Base-by-base conservation (phyloP, 768 basidiomycete genomes). In the Hirschioporus abietinus region DNA sequence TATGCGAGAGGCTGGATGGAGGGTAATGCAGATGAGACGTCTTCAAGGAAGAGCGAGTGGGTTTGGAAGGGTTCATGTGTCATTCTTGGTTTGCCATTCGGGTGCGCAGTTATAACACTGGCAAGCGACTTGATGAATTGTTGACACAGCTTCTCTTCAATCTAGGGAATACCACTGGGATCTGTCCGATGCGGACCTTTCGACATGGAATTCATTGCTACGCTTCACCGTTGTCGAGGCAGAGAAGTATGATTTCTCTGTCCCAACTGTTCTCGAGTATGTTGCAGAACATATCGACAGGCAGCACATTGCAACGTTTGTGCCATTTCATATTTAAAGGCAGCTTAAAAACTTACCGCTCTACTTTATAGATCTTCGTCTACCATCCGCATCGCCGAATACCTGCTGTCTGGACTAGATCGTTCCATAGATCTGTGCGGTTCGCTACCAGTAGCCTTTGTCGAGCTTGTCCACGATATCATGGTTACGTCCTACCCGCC, bases 401-500 rank as follows among this genome's bases (percentile, higher is more conserved):
- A 86, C 17, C 77, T 92, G 5, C 73, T 92, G 36, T 81, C 83
- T 0, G 80, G 86, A 60, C 72, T 88, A 60, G 83, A 85, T 23
- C 78, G 84, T 66, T 70, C 77, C 34, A 65, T 27, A 36, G 23
- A 4, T 84, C 86, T 3, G 76, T 81, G 42, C 81, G 83, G 26
- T 81, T 63, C 84, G 23, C 73, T 89, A 0, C 89, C 91, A 1
- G 75, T 77, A 17, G 72, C 76, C 25, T 71, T 92, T 18, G 74
- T 91, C 30, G 83, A 86, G 60, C 83, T 91, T 65, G 79, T 87
- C 64, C 86, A 87, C 67, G 83, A 85, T 58, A 85, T 85, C 0
- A 78, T 93, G 66, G 76, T 78, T 24, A 79, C 83, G 9, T 83
- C 83, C 9, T 93, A 93, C 75, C 91, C 91, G 0, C 89, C 90